Evolutionary conservation across 495 filamentous ascomycete genomes (phyloP).

Genomic region (Penicillium cosmopolitanum): DNA sequence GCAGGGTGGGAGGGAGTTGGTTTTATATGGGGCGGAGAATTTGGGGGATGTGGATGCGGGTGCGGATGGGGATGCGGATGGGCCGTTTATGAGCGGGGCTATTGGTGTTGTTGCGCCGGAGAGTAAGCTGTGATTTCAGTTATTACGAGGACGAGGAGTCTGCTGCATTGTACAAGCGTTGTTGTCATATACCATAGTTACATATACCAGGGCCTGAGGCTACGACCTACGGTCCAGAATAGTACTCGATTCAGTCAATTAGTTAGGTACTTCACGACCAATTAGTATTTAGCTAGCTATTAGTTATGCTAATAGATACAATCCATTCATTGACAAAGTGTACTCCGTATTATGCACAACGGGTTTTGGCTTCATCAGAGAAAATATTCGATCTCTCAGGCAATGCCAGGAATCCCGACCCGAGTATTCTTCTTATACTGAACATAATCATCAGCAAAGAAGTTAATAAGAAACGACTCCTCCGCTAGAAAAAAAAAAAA

Average conservation of each 20-base stretch:
- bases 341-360: too few relatives aligned
- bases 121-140: slow-evolving; percentile 41
- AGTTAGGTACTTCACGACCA: too few relatives aligned
- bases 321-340: too few relatives aligned
- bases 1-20: slow-evolving; percentile 65
- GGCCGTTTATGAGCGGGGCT: slow-evolving; percentile 64
- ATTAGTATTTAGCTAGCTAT: too few relatives aligned
- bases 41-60: slow-evolving; percentile 10
- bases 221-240: not conserved
- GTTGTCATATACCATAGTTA: slow-evolving; percentile 2
- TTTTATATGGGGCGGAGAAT: slow-evolving; percentile 58
- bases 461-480: slow-evolving; percentile 73
- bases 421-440: slow-evolving; percentile 66
- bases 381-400: slow-evolving; percentile 11
- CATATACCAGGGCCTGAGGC: slow-evolving; percentile 12
- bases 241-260: not conserved
- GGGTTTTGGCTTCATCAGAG: not conserved
- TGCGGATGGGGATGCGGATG: slow-evolving; percentile 19
- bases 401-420: slow-evolving; percentile 78
- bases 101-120: slow-evolving; percentile 47
- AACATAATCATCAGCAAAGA: slow-evolving; percentile 85
- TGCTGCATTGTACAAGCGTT: slow-evolving; percentile 16
- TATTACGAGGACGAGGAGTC: not conserved
- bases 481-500: slow-evolving; percentile 54
- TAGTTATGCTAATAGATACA: too few relatives aligned